Evolutionary conservation across 2,329 filamentous ascomycete species (phyloP), one percentile per base, ranked within the genome.

Genomic region (Paraphoma chrysanthemicola): DNA sequence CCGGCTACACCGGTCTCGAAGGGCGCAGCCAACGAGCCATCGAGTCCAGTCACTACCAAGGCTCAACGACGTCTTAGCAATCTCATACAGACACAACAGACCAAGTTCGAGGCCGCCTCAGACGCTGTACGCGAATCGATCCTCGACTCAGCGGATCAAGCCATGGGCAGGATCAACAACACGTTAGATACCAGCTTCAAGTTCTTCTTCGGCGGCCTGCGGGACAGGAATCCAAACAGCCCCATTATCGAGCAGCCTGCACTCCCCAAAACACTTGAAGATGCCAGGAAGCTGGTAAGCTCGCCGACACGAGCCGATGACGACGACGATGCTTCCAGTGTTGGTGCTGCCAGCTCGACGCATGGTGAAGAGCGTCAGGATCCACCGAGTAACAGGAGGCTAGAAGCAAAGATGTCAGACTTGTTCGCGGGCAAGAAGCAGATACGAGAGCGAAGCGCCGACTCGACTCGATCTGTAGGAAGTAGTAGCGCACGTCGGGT

Each of bases 151-250:
- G 95, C 95, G 10, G 95, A 99, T 70, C 93, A 97, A 73, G 86
- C 93, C 1, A 83, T 98, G 62, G 96, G 97, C 72, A 96, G 89
- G 36, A 97, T 99, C 64, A 91, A 94, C 60, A 93, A 86, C 70
- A 96, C 92, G 46, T 81, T 98, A 4, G 93, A 94, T 57, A 93
- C 92, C 69, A 97, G 93, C 73, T 96, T 97, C 79, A 95, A 93
- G 57, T 96, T 98, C 73, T 81, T 99, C 23, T 87, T 99, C 52
- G 94, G 94, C 14, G 91, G 93, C 64, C 82, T 97, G 17, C 92
- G 90, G 59, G 93, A 97, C 74, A 79, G 86, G 75, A 70, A 77
- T 60, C 72, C 75, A 56, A 69, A 72, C 72, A 69, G 65, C 4
- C 65, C 68, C 6, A 53, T 66, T 8, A 60, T 68, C 6, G 69